These are phyloP conservation scores for Septoria petroselini DNA, from an alignment of 2,329 filamentous ascomycete species.

Conservation along the genomic window DNA sequence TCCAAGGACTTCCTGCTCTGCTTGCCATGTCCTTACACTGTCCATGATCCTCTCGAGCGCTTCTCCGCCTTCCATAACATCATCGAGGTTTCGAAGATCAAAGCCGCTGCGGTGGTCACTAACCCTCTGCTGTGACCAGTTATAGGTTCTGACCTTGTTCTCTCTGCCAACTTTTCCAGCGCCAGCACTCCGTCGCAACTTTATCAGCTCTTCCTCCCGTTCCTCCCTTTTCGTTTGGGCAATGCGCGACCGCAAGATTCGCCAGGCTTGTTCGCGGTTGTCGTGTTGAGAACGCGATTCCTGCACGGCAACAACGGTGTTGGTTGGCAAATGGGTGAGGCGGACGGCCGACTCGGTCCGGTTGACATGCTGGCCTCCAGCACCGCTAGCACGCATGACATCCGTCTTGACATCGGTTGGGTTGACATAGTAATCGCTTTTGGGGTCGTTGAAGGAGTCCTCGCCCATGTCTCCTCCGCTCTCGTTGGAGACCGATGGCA, in stretches of 20 bases:
- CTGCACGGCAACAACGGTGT: constrained; percentile 85
- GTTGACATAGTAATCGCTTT: constrained; percentile 87
- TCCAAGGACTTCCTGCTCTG: constrained; percentile 68
- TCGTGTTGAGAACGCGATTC: constrained; percentile 85
- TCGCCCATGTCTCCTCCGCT: constrained; percentile 51
- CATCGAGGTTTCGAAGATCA: constrained; percentile 74
- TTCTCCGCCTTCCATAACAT: constrained; percentile 73
- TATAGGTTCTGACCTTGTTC: constrained; percentile 93
- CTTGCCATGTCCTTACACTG: constrained; percentile 72
- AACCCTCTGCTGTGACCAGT: constrained; percentile 73
- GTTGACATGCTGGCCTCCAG: constrained; percentile 96
- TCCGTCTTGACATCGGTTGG: constrained; percentile 78
- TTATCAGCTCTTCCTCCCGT: constrained; percentile 74
- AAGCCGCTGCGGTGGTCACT: constrained; percentile 83
- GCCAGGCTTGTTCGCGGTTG: constrained; percentile 86
- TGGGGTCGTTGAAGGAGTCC: constrained; percentile 71
- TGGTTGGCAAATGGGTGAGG: constrained; percentile 84
- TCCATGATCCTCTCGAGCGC: constrained; percentile 72
- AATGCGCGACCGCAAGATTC: constrained; percentile 73
- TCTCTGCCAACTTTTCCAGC: constrained; percentile 78
- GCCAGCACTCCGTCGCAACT: constrained; percentile 72
- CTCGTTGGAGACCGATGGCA: constrained; percentile 72
- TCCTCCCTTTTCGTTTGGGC: constrained; percentile 77
- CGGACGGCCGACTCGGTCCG: constrained; percentile 95
- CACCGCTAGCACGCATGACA: constrained; percentile 87